These are phyloP conservation scores for Camellia sinensis DNA, from an alignment of 148 eudicot species.

Conservation along the genomic window DNA sequence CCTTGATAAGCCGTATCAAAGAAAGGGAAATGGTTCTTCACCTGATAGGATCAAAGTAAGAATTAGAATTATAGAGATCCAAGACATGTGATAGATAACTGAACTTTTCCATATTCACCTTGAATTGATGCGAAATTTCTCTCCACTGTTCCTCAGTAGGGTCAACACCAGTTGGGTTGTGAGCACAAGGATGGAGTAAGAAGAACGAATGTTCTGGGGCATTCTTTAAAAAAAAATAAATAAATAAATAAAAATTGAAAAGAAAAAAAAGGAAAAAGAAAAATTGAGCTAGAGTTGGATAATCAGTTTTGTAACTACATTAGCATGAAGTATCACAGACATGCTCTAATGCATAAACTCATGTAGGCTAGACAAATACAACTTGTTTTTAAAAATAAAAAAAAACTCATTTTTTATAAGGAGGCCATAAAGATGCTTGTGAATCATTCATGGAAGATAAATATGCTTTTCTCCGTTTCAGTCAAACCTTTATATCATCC, in stretches of 20 bases:
- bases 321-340: background rate
- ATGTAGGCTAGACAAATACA: background rate
- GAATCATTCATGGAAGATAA: background rate
- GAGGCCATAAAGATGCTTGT: background rate
- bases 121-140: conserved; percentile 15
- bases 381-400: background rate
- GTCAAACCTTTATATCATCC: conserved; percentile 9
- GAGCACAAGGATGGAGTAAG: conserved; percentile 56
- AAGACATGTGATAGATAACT: too few relatives aligned
- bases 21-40: conserved; percentile 33
- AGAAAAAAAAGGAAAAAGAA: too few relatives aligned
- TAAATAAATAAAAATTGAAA: too few relatives aligned
- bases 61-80: background rate
- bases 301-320: background rate
- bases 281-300: background rate
- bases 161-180: conserved; percentile 62
- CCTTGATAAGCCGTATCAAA: conserved; percentile 68
- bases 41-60: conserved; percentile 4
- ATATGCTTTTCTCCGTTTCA: background rate
- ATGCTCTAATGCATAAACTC: background rate
- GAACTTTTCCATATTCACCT: background rate
- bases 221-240: background rate
- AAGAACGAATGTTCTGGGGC: conserved; percentile 6
- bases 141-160: conserved; percentile 58
- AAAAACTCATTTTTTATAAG: background rate